Evolutionary conservation across 345 rosid genomes (phyloP), one percentile per base, ranked within the genome.

Genomic region (Pistacia atlantica): DNA sequence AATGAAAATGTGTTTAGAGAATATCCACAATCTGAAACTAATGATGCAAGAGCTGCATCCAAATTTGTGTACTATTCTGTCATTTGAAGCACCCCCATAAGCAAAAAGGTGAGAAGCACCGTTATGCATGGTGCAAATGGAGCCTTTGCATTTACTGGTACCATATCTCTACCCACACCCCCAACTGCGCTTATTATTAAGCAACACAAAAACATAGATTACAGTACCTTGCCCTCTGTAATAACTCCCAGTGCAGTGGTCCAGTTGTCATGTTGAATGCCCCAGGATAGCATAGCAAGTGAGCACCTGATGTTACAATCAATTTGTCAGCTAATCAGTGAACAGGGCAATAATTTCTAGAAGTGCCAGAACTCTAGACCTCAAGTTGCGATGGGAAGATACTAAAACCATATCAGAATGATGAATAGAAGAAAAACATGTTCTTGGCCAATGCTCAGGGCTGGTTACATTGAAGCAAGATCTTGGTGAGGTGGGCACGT

Each of bases 211-310:
- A 38, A 38, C 68, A 1, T 3, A 14, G 38, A 67, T 49, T 70
- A 60, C 57, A 71, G 64, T 70, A 91, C 98, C 99, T 92, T 79
- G 97, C 96, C 77, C 99, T 85, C 87, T 93, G 98, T 83, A 93
- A 57, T 67, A 95, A 81, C 70, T 95, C 98, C 97, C 95, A 95
- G 69, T 90, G 99, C 78, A 93, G 85, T 58, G 97, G 97, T 75
- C 99, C 97, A 52, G 99, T 95, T 42, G 97, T 93, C 98, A 91
- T 95, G 88, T 95, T 92, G 83, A 93, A 95, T 42, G 99, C 99
- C 77, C 98, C 98, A 33, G 97, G 97, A 78, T 93, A 93, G 91
- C 98, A 95, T 28, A 95, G 78, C 80, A 95, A 81, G 82, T 93
- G 97, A 86, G 97, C 99, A 80, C 99, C 98, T 95, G 86, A 68